phyloP scores from a whole-genome alignment of 2,329 filamentous ascomycete genomes.

The Cladosporium oxysporum region DNA sequence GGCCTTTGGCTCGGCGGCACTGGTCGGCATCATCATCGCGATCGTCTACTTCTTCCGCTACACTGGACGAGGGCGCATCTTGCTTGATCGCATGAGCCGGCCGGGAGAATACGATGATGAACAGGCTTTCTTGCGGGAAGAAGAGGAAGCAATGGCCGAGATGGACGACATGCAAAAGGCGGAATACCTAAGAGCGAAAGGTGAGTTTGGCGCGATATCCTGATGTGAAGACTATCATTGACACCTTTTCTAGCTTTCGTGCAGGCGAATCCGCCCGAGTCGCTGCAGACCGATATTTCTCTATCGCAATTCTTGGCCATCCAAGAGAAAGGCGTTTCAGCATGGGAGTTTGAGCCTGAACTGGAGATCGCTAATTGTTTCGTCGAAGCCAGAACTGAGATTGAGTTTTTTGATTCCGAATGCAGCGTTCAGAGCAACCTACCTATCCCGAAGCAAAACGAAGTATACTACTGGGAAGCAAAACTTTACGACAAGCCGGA shows the following conservation, averaged over 20 bases:
- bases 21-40: slow-evolving; percentile 77
- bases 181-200: slow-evolving; percentile 93
- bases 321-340: slow-evolving; percentile 98
- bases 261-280: slow-evolving; percentile 91
- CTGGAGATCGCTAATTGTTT: slow-evolving; percentile 98
- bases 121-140: slow-evolving; percentile 88
- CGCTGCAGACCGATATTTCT: slow-evolving; percentile 93
- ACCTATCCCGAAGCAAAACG: slow-evolving; percentile 96
- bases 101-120: slow-evolving; percentile 98
- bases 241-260: slow-evolving; percentile 70
- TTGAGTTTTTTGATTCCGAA: slow-evolving; percentile 98
- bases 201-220: slow-evolving; percentile 52
- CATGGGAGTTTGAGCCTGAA: slow-evolving; percentile 99
- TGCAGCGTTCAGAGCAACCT: slow-evolving; percentile 97
- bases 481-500: slow-evolving; percentile 99
- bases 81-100: slow-evolving; percentile 87
- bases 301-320: slow-evolving; percentile 97
- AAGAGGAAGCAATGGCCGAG: slow-evolving; percentile 88
- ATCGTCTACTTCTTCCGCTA: slow-evolving; percentile 94
- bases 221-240: slow-evolving; percentile 26
- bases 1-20: slow-evolving; percentile 85
- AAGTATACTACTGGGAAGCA: slow-evolving; percentile 99
- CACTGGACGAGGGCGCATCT: slow-evolving; percentile 82
- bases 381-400: slow-evolving; percentile 92
- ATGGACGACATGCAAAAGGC: slow-evolving; percentile 93